Evolutionary conservation across 2,329 filamentous ascomycete genomes (phyloP).

Genomic region (Claviceps pazoutovae): DNA sequence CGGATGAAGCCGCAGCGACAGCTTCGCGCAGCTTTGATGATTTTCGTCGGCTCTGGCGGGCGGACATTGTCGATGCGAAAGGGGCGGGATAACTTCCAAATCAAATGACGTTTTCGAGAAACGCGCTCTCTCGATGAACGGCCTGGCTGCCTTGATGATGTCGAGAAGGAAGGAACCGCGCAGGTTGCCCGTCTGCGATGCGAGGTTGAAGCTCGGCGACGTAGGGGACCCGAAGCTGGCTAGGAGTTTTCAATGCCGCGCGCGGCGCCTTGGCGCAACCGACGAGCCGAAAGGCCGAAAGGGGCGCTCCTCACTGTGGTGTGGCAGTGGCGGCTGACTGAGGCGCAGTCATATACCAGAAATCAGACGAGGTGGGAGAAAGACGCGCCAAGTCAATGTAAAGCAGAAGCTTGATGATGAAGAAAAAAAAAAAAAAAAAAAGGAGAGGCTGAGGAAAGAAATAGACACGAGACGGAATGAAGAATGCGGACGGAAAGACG

Average conservation of each 20-base stretch:
- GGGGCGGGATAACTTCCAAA: neutral
- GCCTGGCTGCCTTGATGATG: neutral
- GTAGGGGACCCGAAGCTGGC: neutral
- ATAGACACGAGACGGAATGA: neutral
- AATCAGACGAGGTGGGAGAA: neutral
- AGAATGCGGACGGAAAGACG: neutral
- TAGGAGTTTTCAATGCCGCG: neutral
- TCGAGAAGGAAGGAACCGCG: neutral
- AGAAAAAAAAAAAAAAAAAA: neutral
- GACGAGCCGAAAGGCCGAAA: conserved; percentile 4
- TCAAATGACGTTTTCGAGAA: neutral
- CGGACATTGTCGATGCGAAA: conserved; percentile 19
- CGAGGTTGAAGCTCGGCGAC: neutral
- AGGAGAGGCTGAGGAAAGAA: neutral
- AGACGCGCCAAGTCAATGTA: no score
- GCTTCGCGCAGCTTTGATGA: conserved; percentile 21
- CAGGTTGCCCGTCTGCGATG: neutral
- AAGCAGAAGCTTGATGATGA: neutral
- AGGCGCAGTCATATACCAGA: neutral
- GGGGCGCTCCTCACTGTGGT: neutral
- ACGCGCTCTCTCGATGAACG: neutral
- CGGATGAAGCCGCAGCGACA: conserved; percentile 9
- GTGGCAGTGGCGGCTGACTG: neutral
- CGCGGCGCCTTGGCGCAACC: conserved; percentile 1
- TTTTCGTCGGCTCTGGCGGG: conserved; percentile 25